Conservation (phyloP, 176 grass and related monocot genomes). For the Eragrostis curvula region DNA sequence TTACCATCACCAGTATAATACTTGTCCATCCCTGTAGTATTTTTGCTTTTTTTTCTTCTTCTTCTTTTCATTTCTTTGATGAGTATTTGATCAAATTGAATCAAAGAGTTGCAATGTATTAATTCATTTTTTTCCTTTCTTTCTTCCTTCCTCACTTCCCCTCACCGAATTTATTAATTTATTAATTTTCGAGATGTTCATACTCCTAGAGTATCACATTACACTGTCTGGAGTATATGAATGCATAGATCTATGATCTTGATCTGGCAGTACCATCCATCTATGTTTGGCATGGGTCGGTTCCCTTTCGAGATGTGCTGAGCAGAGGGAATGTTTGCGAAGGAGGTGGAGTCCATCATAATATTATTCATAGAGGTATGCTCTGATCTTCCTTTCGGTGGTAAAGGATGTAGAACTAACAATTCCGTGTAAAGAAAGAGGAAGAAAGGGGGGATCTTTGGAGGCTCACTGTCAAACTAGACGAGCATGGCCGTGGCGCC, state of each 20-base stretch:
- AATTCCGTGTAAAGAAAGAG: neutral
- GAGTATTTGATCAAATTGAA: conserved; percentile 48
- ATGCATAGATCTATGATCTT: neutral
- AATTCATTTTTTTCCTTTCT: conserved; percentile 21
- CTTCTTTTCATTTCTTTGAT: conserved; percentile 5
- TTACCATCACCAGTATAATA: conserved; percentile 48
- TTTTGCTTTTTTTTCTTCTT: neutral
- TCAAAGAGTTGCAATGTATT: conserved; percentile 58
- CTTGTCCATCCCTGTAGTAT: conserved; percentile 24
- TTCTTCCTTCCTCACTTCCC: conserved; percentile 4
- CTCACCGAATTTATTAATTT: conserved; percentile 23
- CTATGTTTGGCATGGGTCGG: neutral
- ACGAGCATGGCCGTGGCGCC: neutral
- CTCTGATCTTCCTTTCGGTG: neutral
- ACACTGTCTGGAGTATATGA: neutral
- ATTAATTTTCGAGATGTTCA: conserved; percentile 26
- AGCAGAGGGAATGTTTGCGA: conserved; percentile 6
- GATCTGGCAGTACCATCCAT: neutral
- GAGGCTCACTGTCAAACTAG: neutral
- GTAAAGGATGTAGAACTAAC: neutral
- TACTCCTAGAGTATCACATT: neutral
- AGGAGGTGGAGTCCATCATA: no score
- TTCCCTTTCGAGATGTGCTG: neutral
- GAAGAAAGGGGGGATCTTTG: neutral
- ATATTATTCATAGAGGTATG: neutral